Base-by-base conservation (phyloP, 257 asterid species). In the Nicotiana knightiana region DNA sequence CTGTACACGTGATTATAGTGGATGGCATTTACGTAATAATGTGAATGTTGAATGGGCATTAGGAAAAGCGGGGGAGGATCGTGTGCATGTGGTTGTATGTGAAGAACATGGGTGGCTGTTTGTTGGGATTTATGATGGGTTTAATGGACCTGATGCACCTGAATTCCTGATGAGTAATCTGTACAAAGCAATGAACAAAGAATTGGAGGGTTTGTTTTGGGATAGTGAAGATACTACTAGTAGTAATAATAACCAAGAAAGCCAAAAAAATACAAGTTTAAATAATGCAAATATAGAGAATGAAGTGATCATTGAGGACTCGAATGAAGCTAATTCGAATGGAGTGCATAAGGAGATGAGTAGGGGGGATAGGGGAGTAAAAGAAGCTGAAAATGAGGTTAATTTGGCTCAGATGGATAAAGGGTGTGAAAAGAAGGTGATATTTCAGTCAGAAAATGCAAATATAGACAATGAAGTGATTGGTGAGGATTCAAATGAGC, bases 111-210 rank as follows among this genome's bases (percentile, higher is more conserved):
- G 87, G 3, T 85, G 85, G 87, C 70, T 85, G 17, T 85, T 76
- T 51, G 85, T 85, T 4, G 87, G 85, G 18, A 85, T 85, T 46
- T 85, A 85, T 48, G 85, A 85, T 66, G 85, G 85, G 17, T 85
- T 85, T 77, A 85, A 85, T 58, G 85, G 85, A 4, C 87, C 87
- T 6, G 85, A 85, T 76, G 87, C 83, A 10, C 87, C 87, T 4
- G 85, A 85, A 58, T 85, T 85, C 63, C 70, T 85, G 48, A 81
- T 85, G 85, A 76, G 80, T 67, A 82, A 85, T 81, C 82, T 81
- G 24, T 85, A 85, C 73, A 84, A 76, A 81, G 82, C 82, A 37
- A 81, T 84, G 82, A 75, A 81, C 33, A 84, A 53, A 63, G 84
- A 81, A 71, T 70, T 84, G 80, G 86, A 84, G 59, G 86, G 83